phyloP scores from a whole-genome alignment of 129 eudicot genomes.

The Flaveria ramosissima region DNA sequence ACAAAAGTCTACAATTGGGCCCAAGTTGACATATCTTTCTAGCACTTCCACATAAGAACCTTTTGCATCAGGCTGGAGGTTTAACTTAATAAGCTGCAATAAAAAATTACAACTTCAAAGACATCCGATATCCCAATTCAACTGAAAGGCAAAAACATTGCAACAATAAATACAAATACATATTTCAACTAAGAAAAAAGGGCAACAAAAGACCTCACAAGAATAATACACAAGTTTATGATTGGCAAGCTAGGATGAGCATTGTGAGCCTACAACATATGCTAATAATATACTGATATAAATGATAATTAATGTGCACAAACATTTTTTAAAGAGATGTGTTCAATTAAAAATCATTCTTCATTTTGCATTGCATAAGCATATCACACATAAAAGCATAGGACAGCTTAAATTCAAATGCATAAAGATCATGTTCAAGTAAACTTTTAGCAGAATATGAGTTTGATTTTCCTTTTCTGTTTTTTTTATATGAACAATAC shows the following conservation, averaged over 20 bases:
- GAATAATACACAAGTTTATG: not conserved
- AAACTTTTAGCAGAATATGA: not conserved
- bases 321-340: not conserved
- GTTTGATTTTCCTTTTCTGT: not conserved
- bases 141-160: not conserved
- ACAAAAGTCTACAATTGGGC: conserved; percentile 92
- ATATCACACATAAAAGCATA: not conserved
- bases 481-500: no score
- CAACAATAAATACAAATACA: not conserved
- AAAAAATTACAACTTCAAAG: not conserved
- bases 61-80: conserved; percentile 84
- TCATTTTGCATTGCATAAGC: not conserved
- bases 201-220: not conserved
- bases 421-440: not conserved
- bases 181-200: not conserved
- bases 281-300: not conserved
- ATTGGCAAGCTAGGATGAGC: not conserved
- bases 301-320: not conserved
- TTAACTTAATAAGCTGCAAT: conserved; percentile 81
- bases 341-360: not conserved
- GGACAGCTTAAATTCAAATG: not conserved
- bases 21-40: conserved; percentile 86
- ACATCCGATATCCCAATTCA: not conserved
- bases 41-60: conserved; percentile 95
- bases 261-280: not conserved